phyloP scores from a whole-genome alignment of 257 asterid genomes.

The Solanum pennellii region DNA sequence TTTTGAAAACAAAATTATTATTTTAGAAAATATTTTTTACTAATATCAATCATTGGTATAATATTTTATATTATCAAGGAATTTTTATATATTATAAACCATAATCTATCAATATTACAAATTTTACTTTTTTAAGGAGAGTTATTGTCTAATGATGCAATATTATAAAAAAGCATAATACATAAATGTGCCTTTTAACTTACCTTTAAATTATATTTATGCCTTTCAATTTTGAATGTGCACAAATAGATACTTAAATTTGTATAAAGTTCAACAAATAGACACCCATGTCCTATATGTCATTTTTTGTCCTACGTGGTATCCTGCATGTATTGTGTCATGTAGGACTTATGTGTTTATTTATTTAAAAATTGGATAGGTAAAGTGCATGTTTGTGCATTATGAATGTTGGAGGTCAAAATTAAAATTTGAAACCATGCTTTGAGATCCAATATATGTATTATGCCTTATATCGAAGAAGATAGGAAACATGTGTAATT shows the following conservation, averaged over 20 bases:
- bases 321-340: too few relatives aligned
- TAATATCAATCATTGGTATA: neutral
- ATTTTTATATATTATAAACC: neutral
- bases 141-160: neutral
- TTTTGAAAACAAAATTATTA: neutral
- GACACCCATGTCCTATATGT: too few relatives aligned
- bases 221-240: fast-evolving
- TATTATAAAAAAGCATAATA: neutral
- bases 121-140: neutral
- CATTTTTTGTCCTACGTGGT: too few relatives aligned
- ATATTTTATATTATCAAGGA: neutral
- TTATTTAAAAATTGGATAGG: too few relatives aligned
- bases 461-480: neutral
- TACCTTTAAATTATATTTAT: too few relatives aligned
- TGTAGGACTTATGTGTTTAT: too few relatives aligned
- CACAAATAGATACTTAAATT: too few relatives aligned
- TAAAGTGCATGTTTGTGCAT: too few relatives aligned
- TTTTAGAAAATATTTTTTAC: neutral
- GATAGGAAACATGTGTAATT: neutral
- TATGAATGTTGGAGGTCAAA: too few relatives aligned
- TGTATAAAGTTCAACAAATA: too few relatives aligned
- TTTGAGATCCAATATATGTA: too few relatives aligned
- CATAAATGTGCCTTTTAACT: fast-evolving
- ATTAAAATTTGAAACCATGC: too few relatives aligned
- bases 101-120: neutral